phyloP scores from a whole-genome alignment of 768 basidiomycete species.

The Mycena maculata region DNA sequence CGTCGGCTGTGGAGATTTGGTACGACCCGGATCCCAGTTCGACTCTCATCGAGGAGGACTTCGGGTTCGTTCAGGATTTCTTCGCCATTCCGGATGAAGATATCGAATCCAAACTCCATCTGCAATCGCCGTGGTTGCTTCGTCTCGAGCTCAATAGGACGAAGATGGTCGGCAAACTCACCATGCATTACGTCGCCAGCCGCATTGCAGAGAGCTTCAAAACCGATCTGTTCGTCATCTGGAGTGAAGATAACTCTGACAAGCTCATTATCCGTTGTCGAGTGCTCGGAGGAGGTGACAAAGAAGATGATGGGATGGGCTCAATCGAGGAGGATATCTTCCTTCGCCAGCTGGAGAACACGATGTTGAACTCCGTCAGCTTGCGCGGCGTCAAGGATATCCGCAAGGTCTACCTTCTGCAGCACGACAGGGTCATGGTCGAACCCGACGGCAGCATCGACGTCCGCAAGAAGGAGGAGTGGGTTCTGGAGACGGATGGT shows the following conservation, averaged over 20 bases:
- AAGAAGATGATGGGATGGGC: constrained; percentile 84
- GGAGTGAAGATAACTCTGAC: constrained; percentile 98
- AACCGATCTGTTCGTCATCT: constrained; percentile 96
- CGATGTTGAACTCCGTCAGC: constrained; percentile 95
- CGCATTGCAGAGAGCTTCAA: constrained; percentile 96
- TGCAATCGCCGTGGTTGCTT: constrained; percentile 97
- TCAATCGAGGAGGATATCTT: constrained; percentile 93
- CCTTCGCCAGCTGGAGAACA: constrained; percentile 94
- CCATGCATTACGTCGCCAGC: constrained; percentile 94
- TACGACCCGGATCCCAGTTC: constrained; percentile 94
- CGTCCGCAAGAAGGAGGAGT: constrained; percentile 79
- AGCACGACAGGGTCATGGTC: constrained; percentile 83
- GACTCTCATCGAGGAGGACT: constrained; percentile 97
- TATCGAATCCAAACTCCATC: constrained; percentile 87
- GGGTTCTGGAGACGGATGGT: constrained; percentile 98
- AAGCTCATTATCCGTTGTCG: constrained; percentile 98
- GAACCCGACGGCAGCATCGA: constrained; percentile 74
- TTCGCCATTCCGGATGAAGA: constrained; percentile 99
- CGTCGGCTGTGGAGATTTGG: constrained; percentile 96
- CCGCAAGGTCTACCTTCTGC: constrained; percentile 91
- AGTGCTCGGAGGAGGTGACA: constrained; percentile 85
- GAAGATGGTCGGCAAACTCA: constrained; percentile 97
- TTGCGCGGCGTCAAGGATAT: constrained; percentile 94
- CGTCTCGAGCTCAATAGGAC: constrained; percentile 96
- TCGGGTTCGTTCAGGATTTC: constrained; percentile 97